phyloP scores from a whole-genome alignment of 371 early-diverging fungal genomes.

The Mortierella sp. region DNA sequence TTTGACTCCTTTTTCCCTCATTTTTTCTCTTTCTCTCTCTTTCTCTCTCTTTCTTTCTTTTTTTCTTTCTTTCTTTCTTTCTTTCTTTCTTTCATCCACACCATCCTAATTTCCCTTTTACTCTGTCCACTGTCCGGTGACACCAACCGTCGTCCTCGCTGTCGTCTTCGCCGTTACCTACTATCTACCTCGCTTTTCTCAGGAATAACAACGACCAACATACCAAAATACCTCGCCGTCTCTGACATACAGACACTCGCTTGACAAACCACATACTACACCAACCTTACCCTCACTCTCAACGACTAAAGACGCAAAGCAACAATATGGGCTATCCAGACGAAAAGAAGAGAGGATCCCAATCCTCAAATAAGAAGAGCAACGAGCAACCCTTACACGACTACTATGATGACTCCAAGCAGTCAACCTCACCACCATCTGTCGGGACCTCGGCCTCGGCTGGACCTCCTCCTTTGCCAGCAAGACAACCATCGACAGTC shows the following conservation, averaged over 20 bases:
- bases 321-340: slow-evolving; percentile 39
- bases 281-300: neutral
- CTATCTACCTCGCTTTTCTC: neutral
- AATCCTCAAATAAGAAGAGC: slow-evolving; percentile 5
- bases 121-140: neutral
- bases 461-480: slow-evolving; percentile 30
- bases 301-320: neutral
- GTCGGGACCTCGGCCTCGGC: slow-evolving; percentile 14
- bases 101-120: neutral
- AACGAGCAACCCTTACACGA: slow-evolving; percentile 5
- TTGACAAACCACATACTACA: neutral
- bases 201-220: neutral
- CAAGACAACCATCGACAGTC: slow-evolving; percentile 23
- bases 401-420: slow-evolving; percentile 41
- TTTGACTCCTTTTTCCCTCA: neutral
- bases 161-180: neutral
- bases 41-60: neutral
- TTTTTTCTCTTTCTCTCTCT: neutral
- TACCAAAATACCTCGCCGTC: slow-evolving; percentile 50
- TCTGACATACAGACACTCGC: neutral
- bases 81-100: neutral
- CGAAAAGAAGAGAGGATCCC: slow-evolving; percentile 21
- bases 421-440: slow-evolving; percentile 8
- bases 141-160: neutral
- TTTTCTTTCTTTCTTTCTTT: neutral